A percentile compares a stretch with the other conserved stretches of the same genome.
These are phyloP conservation scores for Wickerhamomyces chaumierensis DNA, from an alignment of 805 yeast species.

Conservation along the genomic window DNA sequence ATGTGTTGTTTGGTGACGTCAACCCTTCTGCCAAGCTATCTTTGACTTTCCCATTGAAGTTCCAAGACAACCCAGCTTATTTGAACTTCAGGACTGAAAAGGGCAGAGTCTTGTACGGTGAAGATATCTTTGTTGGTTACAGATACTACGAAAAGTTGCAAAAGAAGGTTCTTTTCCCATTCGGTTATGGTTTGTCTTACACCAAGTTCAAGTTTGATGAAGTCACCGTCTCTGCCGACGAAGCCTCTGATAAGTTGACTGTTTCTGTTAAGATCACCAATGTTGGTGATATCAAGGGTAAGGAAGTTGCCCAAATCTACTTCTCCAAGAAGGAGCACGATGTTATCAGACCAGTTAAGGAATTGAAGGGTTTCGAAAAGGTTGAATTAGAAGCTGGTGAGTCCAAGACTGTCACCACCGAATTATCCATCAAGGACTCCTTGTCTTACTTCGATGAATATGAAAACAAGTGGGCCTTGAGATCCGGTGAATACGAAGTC, in stretches of 20 bases:
- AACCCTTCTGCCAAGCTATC: conserved; percentile 53
- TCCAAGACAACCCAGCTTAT: conserved; percentile 46
- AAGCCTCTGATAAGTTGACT: conserved; percentile 13
- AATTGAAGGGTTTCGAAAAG: conserved; percentile 48
- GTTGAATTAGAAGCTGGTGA: conserved; percentile 35
- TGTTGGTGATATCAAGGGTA: conserved; percentile 36
- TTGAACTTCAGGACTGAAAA: conserved; percentile 37
- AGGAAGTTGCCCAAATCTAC: conserved; percentile 47
- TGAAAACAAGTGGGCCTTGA: conserved; percentile 37
- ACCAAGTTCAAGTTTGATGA: conserved; percentile 33
- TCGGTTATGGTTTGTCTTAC: conserved; percentile 55
- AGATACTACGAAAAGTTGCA: conserved; percentile 44
- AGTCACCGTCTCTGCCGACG: conserved; percentile 22
- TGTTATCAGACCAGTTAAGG: conserved; percentile 42
- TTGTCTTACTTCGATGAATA: conserved; percentile 44
- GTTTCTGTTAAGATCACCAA: conserved; percentile 33
- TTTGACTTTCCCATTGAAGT: conserved; percentile 39
- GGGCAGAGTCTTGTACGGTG: conserved; percentile 50
- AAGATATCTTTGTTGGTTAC: conserved; percentile 56
- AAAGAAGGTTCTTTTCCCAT: conserved; percentile 41
- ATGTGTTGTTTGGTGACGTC: conserved; percentile 46
- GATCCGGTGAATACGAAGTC: conserved; percentile 38
- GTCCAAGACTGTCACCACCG: conserved; percentile 24
- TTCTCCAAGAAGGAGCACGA: conserved; percentile 25
- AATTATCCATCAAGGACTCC: conserved; percentile 34